Evolutionary conservation across 2,329 filamentous ascomycete species (phyloP).

Genomic region (Colletotrichum siamense): DNA sequence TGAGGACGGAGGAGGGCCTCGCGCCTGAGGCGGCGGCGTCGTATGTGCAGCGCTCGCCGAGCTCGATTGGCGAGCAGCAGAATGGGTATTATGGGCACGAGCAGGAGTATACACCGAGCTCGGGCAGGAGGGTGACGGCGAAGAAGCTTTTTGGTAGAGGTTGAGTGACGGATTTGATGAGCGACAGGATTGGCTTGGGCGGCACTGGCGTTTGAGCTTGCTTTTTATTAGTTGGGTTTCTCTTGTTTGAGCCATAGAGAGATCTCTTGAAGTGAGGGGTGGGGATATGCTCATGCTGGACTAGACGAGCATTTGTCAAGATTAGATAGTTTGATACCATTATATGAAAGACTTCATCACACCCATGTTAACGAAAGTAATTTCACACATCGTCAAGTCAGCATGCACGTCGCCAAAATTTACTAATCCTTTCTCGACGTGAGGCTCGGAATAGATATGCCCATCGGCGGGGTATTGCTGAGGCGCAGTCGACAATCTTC

Average conservation of each 20-base stretch:
- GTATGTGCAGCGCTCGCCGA: neutral
- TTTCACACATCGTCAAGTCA: too few relatives aligned
- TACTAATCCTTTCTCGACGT: too few relatives aligned
- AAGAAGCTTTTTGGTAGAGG: conserved; percentile 24
- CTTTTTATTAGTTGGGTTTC: accelerated
- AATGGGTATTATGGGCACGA: conserved; percentile 16
- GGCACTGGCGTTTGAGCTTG: neutral
- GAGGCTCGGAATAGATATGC: too few relatives aligned
- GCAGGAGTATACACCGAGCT: conserved; percentile 4
- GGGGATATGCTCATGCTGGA: neutral
- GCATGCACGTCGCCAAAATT: too few relatives aligned
- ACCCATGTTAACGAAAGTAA: too few relatives aligned
- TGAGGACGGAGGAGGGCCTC: conserved; percentile 27
- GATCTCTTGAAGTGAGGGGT: neutral
- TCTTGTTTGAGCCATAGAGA: neutral
- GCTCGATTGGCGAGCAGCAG: neutral
- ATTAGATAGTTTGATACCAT: neutral
- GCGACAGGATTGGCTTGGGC: accelerated
- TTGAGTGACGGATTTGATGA: neutral
- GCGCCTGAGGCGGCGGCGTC: neutral
- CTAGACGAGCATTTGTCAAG: neutral
- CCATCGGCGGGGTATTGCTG: too few relatives aligned
- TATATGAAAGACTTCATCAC: too few relatives aligned
- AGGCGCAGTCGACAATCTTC: too few relatives aligned
- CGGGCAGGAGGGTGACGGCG: conserved; percentile 13